Evolutionary conservation across 768 basidiomycete genomes (phyloP), one percentile per base, ranked within the genome.

Genomic region (Panaeolus cyanescens): DNA sequence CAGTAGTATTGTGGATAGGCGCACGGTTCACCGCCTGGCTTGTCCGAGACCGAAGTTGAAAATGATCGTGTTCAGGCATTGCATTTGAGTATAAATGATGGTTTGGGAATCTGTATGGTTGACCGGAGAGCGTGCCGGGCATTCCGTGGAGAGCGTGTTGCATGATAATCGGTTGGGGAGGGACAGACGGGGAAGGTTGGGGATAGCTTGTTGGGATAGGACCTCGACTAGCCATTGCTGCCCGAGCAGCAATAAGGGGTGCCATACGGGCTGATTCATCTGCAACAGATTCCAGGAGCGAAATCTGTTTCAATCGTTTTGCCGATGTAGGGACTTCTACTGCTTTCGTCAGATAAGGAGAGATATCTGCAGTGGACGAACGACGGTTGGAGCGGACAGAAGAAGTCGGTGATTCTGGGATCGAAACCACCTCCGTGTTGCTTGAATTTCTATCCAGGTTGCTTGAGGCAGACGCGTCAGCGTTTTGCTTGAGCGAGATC

Each of bases 221-320:
- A 7, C 65, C 67, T 56, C 66, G 65, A 45, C 62, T 69, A 31
- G 62, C 64, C 58, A 63, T 63, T 3, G 68, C 67, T 3, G 70
- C 68, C 9, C 68, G 67, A 3, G 72, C 71, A 64, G 65, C 60
- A 74, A 70, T 60, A 68, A 75, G 60, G 19, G 84, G 80, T 25
- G 84, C 80, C 79, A 87, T 81, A 62, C 82, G 80, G 5, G 86
- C 87, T 4, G 91, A 90, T 70, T 93, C 90, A 66, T 88, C 85
- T 0, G 86, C 89, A 33, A 92, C 85, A 13, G 84, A 78, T 70
- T 92, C 90, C 10, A 91, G 76, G 61, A 92, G 77, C 2, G 90
- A 90, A 25, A 89, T 78, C 65, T 88, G 91, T 71, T 86, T 86
- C 72, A 91, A 71, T 59, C 81, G 84, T 69, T 86, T 89, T 13